These are phyloP conservation scores for Vigna reflexopilosa DNA, from an alignment of 306 rosid genomes.

Conservation along the genomic window DNA sequence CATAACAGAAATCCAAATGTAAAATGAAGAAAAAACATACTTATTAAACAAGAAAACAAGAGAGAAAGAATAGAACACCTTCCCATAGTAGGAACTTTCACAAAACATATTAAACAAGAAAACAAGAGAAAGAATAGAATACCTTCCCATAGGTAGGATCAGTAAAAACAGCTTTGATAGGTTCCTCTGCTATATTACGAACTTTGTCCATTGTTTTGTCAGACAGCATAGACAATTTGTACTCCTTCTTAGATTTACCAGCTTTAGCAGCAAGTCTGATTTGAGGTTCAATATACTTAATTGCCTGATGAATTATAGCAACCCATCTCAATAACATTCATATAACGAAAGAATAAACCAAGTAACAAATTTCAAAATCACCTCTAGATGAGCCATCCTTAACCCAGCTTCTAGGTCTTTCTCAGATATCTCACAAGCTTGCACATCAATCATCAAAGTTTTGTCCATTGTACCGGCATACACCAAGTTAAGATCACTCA, in stretches of 20 bases:
- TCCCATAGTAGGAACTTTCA: slow-evolving; percentile 64
- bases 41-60: slow-evolving; percentile 24
- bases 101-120: slow-evolving; percentile 20
- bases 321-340: slow-evolving; percentile 46
- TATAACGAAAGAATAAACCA: neutral
- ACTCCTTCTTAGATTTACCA: slow-evolving; percentile 85
- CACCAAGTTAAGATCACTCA: slow-evolving; percentile 93
- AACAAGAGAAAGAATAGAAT: slow-evolving; percentile 22
- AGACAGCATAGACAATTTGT: slow-evolving; percentile 84
- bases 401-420: slow-evolving; percentile 90
- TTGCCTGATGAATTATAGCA: slow-evolving; percentile 65
- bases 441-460: slow-evolving; percentile 97
- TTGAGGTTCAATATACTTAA: slow-evolving; percentile 94
- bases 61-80: neutral
- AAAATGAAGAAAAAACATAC: slow-evolving; percentile 1
- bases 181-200: slow-evolving; percentile 70
- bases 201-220: slow-evolving; percentile 85
- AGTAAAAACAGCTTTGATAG: slow-evolving; percentile 84
- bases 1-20: slow-evolving; percentile 18
- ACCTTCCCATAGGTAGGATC: slow-evolving; percentile 97
- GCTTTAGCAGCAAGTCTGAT: slow-evolving; percentile 87
- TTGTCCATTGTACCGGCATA: slow-evolving; percentile 96
- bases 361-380: slow-evolving; percentile 49
- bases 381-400: slow-evolving; percentile 95
- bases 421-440: slow-evolving; percentile 93